phyloP scores from a whole-genome alignment of 768 basidiomycete species.

The Solioccasus polychromus region DNA sequence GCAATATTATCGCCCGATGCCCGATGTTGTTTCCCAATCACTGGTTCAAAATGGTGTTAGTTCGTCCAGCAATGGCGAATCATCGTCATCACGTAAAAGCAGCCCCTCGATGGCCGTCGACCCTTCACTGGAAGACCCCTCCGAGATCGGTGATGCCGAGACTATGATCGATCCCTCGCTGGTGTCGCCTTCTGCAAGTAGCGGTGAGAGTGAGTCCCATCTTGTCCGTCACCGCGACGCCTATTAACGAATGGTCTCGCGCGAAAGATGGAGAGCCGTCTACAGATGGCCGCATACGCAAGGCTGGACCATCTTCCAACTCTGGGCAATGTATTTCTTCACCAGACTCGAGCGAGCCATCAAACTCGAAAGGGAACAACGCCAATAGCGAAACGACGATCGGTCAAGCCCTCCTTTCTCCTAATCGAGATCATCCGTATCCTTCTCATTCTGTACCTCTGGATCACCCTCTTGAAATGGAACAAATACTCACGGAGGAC shows the following conservation, averaged over 20 bases:
- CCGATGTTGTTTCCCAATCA: slow-evolving; percentile 13
- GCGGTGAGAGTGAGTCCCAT: slow-evolving; percentile 16
- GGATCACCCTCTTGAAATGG: slow-evolving; percentile 43
- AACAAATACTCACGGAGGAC: slow-evolving; percentile 59
- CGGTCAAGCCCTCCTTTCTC: slow-evolving; percentile 20
- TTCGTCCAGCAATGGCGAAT: slow-evolving; percentile 24
- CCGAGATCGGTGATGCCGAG: slow-evolving; percentile 14
- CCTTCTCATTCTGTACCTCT: slow-evolving; percentile 19
- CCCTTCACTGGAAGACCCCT: slow-evolving; percentile 19
- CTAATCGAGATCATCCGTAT: slow-evolving; percentile 25
- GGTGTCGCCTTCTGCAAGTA: slow-evolving; percentile 22
- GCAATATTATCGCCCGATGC: slow-evolving; percentile 47
- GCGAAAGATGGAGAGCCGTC: slow-evolving; percentile 31
- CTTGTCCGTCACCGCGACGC: slow-evolving; percentile 25
- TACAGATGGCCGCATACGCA: slow-evolving; percentile 7
- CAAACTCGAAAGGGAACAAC: slow-evolving; percentile 6
- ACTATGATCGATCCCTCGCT: slow-evolving; percentile 39
- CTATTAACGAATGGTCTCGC: slow-evolving; percentile 35
- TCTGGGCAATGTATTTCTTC: slow-evolving; percentile 5
- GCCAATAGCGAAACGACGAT: slow-evolving; percentile 14
- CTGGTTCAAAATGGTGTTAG: slow-evolving; percentile 24
- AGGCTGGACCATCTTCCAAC: slow-evolving; percentile 8
- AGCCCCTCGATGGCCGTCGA: slow-evolving; percentile 27
- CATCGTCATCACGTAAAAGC: slow-evolving; percentile 26
- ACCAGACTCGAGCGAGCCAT: slow-evolving; percentile 5